Base-by-base conservation (phyloP, 2,329 filamentous ascomycete species). In the Aspergillus sergii region DNA sequence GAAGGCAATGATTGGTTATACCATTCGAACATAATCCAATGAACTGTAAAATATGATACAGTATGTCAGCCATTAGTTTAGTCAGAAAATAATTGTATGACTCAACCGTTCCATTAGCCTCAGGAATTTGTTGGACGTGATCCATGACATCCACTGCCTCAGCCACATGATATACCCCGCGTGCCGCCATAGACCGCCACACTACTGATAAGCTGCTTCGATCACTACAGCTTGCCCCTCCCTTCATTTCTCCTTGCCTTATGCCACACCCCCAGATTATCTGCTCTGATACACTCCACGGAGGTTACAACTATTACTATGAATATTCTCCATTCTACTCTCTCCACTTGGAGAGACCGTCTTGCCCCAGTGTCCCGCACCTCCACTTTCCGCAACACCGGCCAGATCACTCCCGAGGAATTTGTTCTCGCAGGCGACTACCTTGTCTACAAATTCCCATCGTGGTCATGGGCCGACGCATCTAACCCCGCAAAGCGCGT, bases 371-470 rank as follows among this genome's bases (percentile, higher is more conserved):
- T 97, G 73, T 89, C 88, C 64, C 90, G 96, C 78, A 96, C 89
- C 58, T 98, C 94, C 4, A 98, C 92, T 68, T 99, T 99, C 81
- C 92, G 94, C 72, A 86, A 88, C 72, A 97, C 94, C 5, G 95
- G 95, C 69, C 92, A 98, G 82, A 95, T 99, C 80, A 98, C 94
- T 0, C 94, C 94, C 21, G 94, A 97, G 75, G 95, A 99, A 84
- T 99, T 99, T 79, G 85, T 97, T 57, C 90, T 91, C 4, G 95
- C 95, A 4, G 95, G 95, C 72, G 95, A 99, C 82, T 99, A 98
- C 78, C 89, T 99, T 43, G 94, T 97, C 74, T 97, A 96, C 88
- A 98, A 97, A 83, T 99, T 99, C 81, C 95, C 94, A 10, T 96
- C 94, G 63, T 99, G 95, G 95, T 91, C 92, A 57, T 99, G 95